A percentile compares a stretch with the other conserved stretches of the same genome.
These are phyloP conservation scores for Parastagonospora avenae DNA, from an alignment of 2,329 filamentous ascomycete genomes.

Conservation along the genomic window DNA sequence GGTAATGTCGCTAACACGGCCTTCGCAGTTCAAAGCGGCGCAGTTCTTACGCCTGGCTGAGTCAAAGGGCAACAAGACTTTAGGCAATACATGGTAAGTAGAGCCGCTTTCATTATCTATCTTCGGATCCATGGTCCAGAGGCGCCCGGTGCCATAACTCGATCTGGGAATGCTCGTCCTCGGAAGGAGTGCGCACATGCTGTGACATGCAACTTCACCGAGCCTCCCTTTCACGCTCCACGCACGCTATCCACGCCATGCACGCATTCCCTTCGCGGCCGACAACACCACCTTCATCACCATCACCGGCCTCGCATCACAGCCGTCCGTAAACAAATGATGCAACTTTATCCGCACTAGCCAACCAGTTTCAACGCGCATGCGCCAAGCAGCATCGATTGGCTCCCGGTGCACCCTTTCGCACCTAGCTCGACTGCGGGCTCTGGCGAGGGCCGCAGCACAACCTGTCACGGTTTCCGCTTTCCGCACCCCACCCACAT, in stretches of 20 bases:
- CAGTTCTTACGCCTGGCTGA: constrained; percentile 93
- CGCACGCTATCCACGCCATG: constrained; percentile 20
- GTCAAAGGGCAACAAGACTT: constrained; percentile 82
- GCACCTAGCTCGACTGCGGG: constrained; percentile 38
- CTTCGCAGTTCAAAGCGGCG: constrained; percentile 74
- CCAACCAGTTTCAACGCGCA: constrained; percentile 37
- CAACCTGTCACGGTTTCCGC: constrained; percentile 36
- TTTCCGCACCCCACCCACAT: constrained; percentile 11
- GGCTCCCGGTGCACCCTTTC: constrained; percentile 25
- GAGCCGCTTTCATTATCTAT: constrained; percentile 4
- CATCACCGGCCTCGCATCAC: constrained; percentile 34
- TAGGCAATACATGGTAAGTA: constrained; percentile 90
- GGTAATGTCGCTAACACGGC: constrained; percentile 30
- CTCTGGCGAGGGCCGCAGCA: constrained; percentile 37
- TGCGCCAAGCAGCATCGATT: constrained; percentile 39
- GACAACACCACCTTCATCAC: constrained; percentile 9
- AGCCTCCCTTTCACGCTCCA: neutral
- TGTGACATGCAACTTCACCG: too few relatives aligned
- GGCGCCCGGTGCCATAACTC: constrained; percentile 14
- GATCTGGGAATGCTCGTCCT: too few relatives aligned
- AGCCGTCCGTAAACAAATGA: constrained; percentile 22
- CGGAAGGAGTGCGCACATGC: too few relatives aligned
- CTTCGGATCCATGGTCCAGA: constrained; percentile 5
- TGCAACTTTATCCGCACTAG: constrained; percentile 19
- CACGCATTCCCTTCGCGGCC: constrained; percentile 3